phyloP scores from a whole-genome alignment of 139 green algal genomes.

The Tetraselmis chui region DNA sequence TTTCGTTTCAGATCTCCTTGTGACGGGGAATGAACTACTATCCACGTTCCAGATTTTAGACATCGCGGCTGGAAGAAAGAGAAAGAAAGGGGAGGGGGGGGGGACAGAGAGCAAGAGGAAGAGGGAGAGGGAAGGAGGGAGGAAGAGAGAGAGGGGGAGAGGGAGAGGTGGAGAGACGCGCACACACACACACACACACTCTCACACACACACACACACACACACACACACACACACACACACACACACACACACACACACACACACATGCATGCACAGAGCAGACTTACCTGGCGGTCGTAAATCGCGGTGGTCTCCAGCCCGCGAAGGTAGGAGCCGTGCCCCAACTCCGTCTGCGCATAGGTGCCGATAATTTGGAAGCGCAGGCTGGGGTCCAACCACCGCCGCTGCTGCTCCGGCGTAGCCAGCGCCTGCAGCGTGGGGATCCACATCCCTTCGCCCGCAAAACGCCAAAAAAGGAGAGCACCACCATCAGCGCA shows the following conservation, averaged over 20 bases:
- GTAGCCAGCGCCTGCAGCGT: slow-evolving; percentile 78
- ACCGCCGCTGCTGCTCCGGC: slow-evolving; percentile 82
- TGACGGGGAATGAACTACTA: too few species aligned
- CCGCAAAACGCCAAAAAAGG: neutral
- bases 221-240: neutral
- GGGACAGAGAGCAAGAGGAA: too few species aligned
- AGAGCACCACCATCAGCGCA: neutral
- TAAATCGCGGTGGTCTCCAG: slow-evolving; percentile 92
- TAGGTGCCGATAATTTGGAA: slow-evolving; percentile 80
- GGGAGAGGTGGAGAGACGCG: too few species aligned
- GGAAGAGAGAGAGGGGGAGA: too few species aligned
- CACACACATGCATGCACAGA: slow-evolving; percentile 18
- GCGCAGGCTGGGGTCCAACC: slow-evolving; percentile 66
- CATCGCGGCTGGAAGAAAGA: too few species aligned
- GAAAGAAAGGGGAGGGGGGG: too few species aligned
- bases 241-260: neutral
- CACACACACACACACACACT: too few species aligned
- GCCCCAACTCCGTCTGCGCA: slow-evolving; percentile 93
- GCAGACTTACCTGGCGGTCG: slow-evolving; percentile 33
- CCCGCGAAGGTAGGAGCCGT: slow-evolving; percentile 93
- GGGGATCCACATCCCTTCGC: slow-evolving; percentile 90
- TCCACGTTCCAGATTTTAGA: too few species aligned
- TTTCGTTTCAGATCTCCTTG: too few species aligned
- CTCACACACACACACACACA: too few species aligned
- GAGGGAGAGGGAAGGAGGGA: neutral